Evolutionary conservation across 2,329 filamentous ascomycete genomes (phyloP), one percentile per base, ranked within the genome.

Genomic region (Scedosporium aurantiacum): DNA sequence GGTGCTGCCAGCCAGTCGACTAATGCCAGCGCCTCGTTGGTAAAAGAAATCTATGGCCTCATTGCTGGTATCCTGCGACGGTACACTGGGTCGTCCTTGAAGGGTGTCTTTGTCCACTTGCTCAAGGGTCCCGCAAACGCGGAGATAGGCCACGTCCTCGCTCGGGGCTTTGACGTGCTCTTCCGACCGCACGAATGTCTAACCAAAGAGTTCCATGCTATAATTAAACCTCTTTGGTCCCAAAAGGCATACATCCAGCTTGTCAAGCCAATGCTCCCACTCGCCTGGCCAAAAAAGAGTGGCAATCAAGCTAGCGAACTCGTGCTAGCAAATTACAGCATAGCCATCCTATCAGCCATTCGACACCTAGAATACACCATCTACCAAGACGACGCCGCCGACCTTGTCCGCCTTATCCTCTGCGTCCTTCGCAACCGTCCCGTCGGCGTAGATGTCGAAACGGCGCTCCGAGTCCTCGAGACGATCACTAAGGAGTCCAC

Each of bases 211-310:
- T 74, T 72, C 64, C 78, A 76, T 61, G 77, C 76, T 3, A 64
- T 75, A 2, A 69, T 78, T 37, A 78, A 76, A 64, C 75, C 75
- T 3, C 70, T 82, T 1, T 78, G 76, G 74, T 70, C 73, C 63
- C 80, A 82, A 63, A 80, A 79, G 68, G 69, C 77, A 2, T 82
- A 81, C 66, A 71, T 76, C 56, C 72, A 78, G 57, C 68, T 81
- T 6, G 74, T 75, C 25, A 74, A 74, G 65, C 76, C 78, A 3
- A 74, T 82, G 68, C 70, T 82, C 3, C 66, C 70, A 14, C 67
- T 70, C 2, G 80, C 80, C 7, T 73, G 77, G 43, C 74, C 74
- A 1, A 62, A 56, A n/a, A 61, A 64, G 59, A 27, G 66, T 16
- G 63, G 68, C 32, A 37, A 10, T 37, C 63, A 66, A 18, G 65